phyloP scores from a whole-genome alignment of 108 stramenopile species.

The Skeletonema grethae region DNA sequence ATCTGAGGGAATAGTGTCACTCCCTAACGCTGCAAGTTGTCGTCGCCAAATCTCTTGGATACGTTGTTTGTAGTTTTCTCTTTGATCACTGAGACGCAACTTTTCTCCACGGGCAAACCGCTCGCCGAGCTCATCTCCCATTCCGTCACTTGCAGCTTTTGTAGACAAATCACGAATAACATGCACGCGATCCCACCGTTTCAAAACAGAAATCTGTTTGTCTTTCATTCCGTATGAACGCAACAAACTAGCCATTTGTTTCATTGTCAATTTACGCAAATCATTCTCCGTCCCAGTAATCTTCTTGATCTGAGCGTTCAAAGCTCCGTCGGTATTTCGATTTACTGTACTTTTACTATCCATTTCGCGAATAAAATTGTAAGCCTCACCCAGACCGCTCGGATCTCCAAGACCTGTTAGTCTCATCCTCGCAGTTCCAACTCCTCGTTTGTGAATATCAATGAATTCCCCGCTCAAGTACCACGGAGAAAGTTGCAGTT shows the following conservation, averaged over 20 bases:
- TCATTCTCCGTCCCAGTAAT: constrained; percentile 89
- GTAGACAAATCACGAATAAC: constrained; percentile 89
- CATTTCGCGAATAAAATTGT: constrained; percentile 70
- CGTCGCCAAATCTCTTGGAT: constrained; percentile 89
- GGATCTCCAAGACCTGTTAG: constrained; percentile 91
- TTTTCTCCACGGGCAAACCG: constrained; percentile 91
- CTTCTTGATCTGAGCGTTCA: constrained; percentile 82
- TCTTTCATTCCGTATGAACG: constrained; percentile 86
- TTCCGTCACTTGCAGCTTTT: constrained; percentile 87
- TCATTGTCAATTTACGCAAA: constrained; percentile 91
- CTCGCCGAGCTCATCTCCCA: constrained; percentile 79
- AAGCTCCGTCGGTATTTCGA: constrained; percentile 47
- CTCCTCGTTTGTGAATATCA: constrained; percentile 86
- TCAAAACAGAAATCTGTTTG: constrained; percentile 81
- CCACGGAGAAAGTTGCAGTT: constrained; percentile 85
- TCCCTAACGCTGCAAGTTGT: constrained; percentile 71
- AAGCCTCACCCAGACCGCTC: constrained; percentile 80
- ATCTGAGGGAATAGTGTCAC: constrained; percentile 27
- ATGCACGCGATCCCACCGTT: constrained; percentile 93
- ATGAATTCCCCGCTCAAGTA: constrained; percentile 83
- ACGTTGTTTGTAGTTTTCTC: constrained; percentile 83
- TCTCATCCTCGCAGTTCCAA: constrained; percentile 85
- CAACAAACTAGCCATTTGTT: constrained; percentile 82
- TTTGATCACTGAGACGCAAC: constrained; percentile 83
- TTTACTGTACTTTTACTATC: constrained; percentile 38